These are phyloP conservation scores for Parsonsia alboflavescens DNA, from an alignment of 257 asterid genomes.

Conservation along the genomic window DNA sequence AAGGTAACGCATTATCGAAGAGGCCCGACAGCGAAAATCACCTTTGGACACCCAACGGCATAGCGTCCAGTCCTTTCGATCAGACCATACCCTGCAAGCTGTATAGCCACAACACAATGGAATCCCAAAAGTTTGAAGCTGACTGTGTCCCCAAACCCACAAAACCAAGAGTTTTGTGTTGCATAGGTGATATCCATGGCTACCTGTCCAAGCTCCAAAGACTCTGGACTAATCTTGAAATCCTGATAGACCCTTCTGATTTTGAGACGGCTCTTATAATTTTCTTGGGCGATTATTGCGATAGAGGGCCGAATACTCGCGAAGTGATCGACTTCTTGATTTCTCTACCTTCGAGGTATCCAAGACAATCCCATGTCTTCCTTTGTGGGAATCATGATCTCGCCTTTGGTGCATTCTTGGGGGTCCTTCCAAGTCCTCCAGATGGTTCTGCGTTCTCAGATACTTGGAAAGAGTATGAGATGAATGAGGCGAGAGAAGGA, in stretches of 20 bases:
- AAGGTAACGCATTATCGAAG: no score
- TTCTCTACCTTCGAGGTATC: constrained; percentile 64
- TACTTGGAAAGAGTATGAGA: constrained; percentile 81
- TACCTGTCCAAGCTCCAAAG: constrained; percentile 56
- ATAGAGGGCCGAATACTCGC: constrained; percentile 65
- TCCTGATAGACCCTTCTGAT: constrained; percentile 44
- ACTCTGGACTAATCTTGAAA: constrained; percentile 78
- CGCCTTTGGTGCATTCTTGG: constrained; percentile 82
- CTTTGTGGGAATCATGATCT: constrained; percentile 90
- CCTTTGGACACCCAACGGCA: background rate
- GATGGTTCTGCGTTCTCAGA: constrained; percentile 69
- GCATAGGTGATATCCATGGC: constrained; percentile 90
- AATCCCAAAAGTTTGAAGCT: constrained; percentile 3
- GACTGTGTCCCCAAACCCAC: constrained; percentile 19
- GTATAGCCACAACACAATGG: constrained; percentile 8
- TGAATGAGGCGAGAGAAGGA: constrained; percentile 75
- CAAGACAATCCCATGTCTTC: constrained; percentile 75
- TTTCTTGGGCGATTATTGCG: constrained; percentile 95
- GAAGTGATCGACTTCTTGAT: constrained; percentile 69
- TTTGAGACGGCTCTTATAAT: constrained; percentile 62
- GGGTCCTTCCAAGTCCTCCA: constrained; percentile 62
- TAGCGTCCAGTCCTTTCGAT: background rate
- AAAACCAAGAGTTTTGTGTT: constrained; percentile 51
- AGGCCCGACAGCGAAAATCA: background rate
- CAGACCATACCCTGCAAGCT: background rate